Evolutionary conservation across 768 basidiomycete species (phyloP).

Genomic region (Sarcodon aspratus): DNA sequence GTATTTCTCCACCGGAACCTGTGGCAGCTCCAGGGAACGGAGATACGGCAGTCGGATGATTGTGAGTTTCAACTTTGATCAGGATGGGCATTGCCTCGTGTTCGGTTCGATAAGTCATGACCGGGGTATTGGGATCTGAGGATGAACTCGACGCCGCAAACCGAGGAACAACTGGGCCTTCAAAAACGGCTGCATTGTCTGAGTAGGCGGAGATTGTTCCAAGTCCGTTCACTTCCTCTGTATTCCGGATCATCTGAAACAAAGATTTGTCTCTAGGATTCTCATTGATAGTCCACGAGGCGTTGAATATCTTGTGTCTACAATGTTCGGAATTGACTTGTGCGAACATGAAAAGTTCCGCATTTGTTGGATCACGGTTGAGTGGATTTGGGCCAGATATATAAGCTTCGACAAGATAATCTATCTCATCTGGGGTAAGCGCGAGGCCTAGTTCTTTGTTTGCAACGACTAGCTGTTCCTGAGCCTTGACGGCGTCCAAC

Average conservation of each 20-base stretch:
- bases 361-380: constrained; percentile 85
- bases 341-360: constrained; percentile 99
- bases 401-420: constrained; percentile 86
- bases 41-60: constrained; percentile 97
- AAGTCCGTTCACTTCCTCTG: constrained; percentile 60
- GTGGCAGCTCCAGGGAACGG: constrained; percentile 98
- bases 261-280: constrained; percentile 54
- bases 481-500: constrained; percentile 29
- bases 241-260: constrained; percentile 97
- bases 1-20: constrained; percentile 96
- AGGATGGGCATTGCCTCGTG: constrained; percentile 78
- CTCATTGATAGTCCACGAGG: constrained; percentile 86
- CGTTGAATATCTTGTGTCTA: constrained; percentile 99
- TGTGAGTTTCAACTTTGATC: constrained; percentile 98
- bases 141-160: constrained; percentile 43
- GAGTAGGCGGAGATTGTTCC: constrained; percentile 96
- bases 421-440: constrained; percentile 79
- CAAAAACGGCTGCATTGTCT: constrained; percentile 93
- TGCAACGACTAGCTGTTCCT: constrained; percentile 55
- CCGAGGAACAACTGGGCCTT: constrained; percentile 62
- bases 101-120: constrained; percentile 37
- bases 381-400: constrained; percentile 56
- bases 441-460: constrained; percentile 87
- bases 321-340: constrained; percentile 99
- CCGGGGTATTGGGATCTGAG: constrained; percentile 9